phyloP scores from a whole-genome alignment of 2,329 filamentous ascomycete genomes.

The Leptographium procerum region DNA sequence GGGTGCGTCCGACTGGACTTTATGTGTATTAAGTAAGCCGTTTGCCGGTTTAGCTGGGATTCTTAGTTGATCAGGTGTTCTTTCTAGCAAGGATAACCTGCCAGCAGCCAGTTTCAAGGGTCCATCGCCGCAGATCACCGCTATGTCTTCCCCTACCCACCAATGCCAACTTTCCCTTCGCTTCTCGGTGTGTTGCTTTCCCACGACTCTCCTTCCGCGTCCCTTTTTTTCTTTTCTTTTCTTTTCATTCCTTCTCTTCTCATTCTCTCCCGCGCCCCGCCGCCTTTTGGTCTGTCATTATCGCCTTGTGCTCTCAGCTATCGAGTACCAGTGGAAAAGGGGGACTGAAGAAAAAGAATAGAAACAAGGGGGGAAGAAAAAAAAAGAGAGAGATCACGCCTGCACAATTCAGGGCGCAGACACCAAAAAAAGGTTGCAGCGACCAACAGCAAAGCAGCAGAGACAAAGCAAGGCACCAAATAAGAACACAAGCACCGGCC shows the following conservation, averaged over 20 bases:
- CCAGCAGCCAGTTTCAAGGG: constrained; percentile 1
- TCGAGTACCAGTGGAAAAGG: background rate
- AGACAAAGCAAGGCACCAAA: background rate
- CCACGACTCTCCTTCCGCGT: background rate
- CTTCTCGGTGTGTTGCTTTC: background rate
- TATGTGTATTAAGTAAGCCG: background rate
- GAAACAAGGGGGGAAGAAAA: too few relatives aligned
- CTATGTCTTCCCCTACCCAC: background rate
- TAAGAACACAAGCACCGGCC: background rate
- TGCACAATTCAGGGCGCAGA: background rate
- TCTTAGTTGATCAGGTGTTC: background rate
- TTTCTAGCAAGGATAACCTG: background rate
- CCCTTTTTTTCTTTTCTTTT: constrained; percentile 1
- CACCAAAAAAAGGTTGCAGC: background rate
- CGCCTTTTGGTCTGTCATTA: background rate
- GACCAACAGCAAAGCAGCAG: background rate
- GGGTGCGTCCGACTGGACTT: background rate
- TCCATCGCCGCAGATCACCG: background rate
- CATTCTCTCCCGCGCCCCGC: background rate
- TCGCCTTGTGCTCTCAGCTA: background rate
- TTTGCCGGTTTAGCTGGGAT: background rate
- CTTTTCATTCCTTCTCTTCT: background rate
- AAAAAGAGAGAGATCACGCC: background rate
- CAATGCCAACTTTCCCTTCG: background rate
- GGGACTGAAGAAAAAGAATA: background rate